Base-by-base conservation (phyloP, 2,329 filamentous ascomycete species). In the Pseudodiploospora longispora region DNA sequence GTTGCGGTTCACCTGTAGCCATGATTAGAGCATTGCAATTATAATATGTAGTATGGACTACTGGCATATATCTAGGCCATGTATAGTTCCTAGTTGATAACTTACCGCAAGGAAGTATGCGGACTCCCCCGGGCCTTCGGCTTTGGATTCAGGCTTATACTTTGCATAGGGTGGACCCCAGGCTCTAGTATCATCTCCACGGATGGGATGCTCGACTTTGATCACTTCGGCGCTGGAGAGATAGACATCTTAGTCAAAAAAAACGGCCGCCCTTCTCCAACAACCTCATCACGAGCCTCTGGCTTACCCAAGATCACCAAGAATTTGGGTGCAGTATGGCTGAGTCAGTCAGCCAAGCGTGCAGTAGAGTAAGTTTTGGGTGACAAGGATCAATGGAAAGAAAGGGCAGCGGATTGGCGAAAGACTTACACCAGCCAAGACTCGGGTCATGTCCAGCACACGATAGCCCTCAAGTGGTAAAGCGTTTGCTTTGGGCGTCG, bases 321-420 rank as follows among this genome's bases (percentile, higher is more conserved):
- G 69, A 43, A 98, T 96, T 64, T 98, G 93, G 33, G 93, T 97
- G 58, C 89, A 96, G 60, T 97, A 97, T 52, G 93, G 93, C 88
- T 97, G 57, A 10, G 45, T 53, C 36, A 52, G 52, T 47, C 49
- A 42, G 30, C 7, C 37, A 35, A 30, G 4, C 32, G 31, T 38
- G 12, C 33, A 27, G 3, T 9, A 9, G 9, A 12, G 32, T 9
- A 9, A 9, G 32, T 34, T 34, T 34, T 34, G 32, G 8, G 8
- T 9, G 32, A 34, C 32, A 34, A 34, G 32, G 12, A 19, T 10
- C 28, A 31, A 27, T 5, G n/a, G 29, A 32, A n/a, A 31, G 6
- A 35, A 27, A 7, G 3, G 33, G 8, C 10, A 27, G 28, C 9
- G 30, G 35, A 35, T 12, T 28, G 35, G 27, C 27, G 10, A 19